Base-by-base conservation (phyloP, 2,329 filamentous ascomycete species). In the Verticillium zaregamsianum region DNA sequence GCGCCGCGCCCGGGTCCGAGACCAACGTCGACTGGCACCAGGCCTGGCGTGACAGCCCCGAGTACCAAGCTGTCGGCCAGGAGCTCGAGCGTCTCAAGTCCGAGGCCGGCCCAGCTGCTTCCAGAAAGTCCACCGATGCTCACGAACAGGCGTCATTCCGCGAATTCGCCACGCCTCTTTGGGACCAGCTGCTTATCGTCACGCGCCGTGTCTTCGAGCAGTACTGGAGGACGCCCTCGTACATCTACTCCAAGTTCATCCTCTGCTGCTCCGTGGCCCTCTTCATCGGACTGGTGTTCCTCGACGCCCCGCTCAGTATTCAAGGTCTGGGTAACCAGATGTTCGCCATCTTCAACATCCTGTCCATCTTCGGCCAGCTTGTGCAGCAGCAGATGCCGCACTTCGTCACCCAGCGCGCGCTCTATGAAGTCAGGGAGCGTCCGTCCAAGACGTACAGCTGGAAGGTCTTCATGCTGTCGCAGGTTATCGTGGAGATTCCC, bases 161-260 rank as follows among this genome's bases (percentile, higher is more conserved):
- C 64, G 91, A 96, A 73, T 96, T 96, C 64, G 93, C 93, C 3
- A 90, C 91, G 5, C 86, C 90, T 0, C 92, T 96, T 71, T 70
- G 67, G 52, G 70, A 79, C 8, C 93, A 97, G 74, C 78, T 94
- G 54, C 78, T 76, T 61, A 82, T 88, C 70, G 90, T 92, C 62
- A 82, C 86, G 20, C 73, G 83, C 66, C 91, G 93, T 69, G 90
- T 95, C 33, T 95, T 95, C 80, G 86, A 93, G 71, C 92, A 96
- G 74, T 96, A 95, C 82, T 96, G 93, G 92, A 90, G 93, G 63
- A 93, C 89, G 0, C 93, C 93, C 0, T 84, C 88, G 6, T 96
- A 96, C 79, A 93, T 97, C 74, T 96, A 94, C 79, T 89, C 90
- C 69, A 96, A 96, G 80, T 73, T 82, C 0, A 79, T 82, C 1